Conservation (phyloP, 2,329 filamentous ascomycete genomes). For the Chaetomiaceae sp. region DNA sequence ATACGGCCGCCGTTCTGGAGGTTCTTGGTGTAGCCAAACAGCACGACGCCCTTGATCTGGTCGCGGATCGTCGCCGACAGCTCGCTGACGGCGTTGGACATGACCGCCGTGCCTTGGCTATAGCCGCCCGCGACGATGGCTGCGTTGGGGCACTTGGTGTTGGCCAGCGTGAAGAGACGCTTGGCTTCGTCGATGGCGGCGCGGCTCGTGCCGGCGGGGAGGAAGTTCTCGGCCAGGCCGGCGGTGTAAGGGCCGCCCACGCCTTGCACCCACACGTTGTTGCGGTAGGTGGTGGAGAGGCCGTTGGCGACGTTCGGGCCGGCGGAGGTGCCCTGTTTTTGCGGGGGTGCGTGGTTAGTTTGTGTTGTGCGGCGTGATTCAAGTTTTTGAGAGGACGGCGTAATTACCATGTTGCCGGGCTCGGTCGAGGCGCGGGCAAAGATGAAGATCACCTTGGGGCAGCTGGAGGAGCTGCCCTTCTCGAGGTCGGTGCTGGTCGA, state of each 20-base stretch:
- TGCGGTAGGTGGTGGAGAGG: slow-evolving; percentile 29
- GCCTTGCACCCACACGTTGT: slow-evolving; percentile 39
- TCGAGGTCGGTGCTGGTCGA: slow-evolving; percentile 19
- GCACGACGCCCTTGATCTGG: slow-evolving; percentile 32
- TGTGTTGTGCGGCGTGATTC: no score
- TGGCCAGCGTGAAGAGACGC: slow-evolving; percentile 36
- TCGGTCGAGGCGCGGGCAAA: slow-evolving; percentile 38
- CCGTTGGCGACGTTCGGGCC: slow-evolving; percentile 19
- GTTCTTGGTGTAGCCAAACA: slow-evolving; percentile 40
- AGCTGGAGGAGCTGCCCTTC: slow-evolving; percentile 20
- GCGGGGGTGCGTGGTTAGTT: no score
- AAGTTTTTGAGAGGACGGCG: no score
- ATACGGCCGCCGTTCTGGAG: slow-evolving; percentile 37
- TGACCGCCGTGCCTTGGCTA: slow-evolving; percentile 38
- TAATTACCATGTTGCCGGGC: slow-evolving; percentile 36
- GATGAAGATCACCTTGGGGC: slow-evolving; percentile 37
- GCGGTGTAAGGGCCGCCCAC: slow-evolving; percentile 36
- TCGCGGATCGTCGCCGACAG: slow-evolving; percentile 29
- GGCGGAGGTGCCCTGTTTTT: slow-evolving; percentile 11
- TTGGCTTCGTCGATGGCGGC: slow-evolving; percentile 38
- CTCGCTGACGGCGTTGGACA: slow-evolving; percentile 36
- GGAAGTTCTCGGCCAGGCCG: slow-evolving; percentile 18
- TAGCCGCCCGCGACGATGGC: slow-evolving; percentile 39
- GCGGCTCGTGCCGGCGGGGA: slow-evolving; percentile 17
- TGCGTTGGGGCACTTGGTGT: slow-evolving; percentile 40